Evolutionary conservation across 83 land plant genomes (phyloP).

Genomic region (Picea mariana): DNA sequence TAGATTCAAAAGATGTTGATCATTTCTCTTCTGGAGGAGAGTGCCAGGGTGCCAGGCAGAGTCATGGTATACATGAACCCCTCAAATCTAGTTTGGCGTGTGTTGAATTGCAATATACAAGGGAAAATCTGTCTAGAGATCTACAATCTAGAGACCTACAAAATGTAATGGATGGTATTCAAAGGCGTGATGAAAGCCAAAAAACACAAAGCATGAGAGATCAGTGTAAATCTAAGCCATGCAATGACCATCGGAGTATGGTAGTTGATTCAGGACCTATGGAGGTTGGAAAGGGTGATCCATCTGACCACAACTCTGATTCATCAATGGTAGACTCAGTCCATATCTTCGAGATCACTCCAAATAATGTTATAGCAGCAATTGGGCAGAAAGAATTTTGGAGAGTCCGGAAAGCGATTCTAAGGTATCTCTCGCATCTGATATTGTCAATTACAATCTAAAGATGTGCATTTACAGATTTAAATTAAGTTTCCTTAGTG

Average conservation of each 20-base stretch:
- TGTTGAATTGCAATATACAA: too few species aligned
- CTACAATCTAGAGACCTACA: not conserved
- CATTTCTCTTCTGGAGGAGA: constrained; percentile 15
- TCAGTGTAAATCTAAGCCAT: not conserved
- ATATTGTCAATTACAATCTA: not conserved
- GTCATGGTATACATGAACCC: too few species aligned
- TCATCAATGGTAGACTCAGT: not conserved
- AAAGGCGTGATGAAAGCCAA: constrained; percentile 22
- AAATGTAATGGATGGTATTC: too few species aligned
- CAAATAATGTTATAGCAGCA: constrained; percentile 12
- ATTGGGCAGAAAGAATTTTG: constrained; percentile 13
- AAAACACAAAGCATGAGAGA: not conserved
- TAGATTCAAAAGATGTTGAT: not conserved
- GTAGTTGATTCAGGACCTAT: not conserved
- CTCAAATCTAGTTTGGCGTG: too few species aligned
- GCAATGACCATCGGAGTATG: too few species aligned
- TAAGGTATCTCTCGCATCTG: not conserved
- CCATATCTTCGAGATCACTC: not conserved
- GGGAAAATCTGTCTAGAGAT: too few species aligned
- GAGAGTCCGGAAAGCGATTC: constrained; percentile 12
- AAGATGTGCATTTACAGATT: not conserved
- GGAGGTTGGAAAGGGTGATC: not conserved
- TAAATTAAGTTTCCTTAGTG: too few species aligned
- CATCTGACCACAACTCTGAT: constrained; percentile 5
- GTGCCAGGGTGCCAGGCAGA: constrained; percentile 34